Base-by-base conservation (phyloP, 2,329 filamentous ascomycete genomes). In the Apiospora rasikravindrae region DNA sequence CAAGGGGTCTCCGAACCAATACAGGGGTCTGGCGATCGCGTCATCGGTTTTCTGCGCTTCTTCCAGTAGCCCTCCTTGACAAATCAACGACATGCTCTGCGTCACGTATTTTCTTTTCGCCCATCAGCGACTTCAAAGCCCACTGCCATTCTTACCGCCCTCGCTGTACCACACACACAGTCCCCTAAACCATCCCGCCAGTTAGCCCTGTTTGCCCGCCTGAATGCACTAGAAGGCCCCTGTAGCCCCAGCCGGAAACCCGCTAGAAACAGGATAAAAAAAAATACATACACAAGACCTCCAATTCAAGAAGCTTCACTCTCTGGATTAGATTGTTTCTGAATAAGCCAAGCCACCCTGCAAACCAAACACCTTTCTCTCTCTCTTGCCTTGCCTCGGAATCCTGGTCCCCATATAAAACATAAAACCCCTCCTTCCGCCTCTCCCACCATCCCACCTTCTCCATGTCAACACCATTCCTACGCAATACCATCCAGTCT, bases 351-450 rank as follows among this genome's bases (percentile, higher is more conserved):
- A 67, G n/a, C n/a, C n/a, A 67, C 64, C 44, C n/a, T 26, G 24
- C 11, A 37, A 37, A 37, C 14, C 24, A 2, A 22, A 47, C 66
- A 26, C n/a, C 29, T 68, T 61, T 37, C 53, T 68, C n/a, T n/a
- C n/a, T n/a, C n/a, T n/a, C n/a, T n/a, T n/a, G n/a, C n/a, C n/a
- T n/a, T 68, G 14, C 40, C 45, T 47, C 66, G 40, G n/a, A 33
- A 26, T 47, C 24, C n/a, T 7, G 40, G 40, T 68, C 71, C 68
- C 70, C 71, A 33, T 69, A 71, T 53, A 70, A 69, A 40, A 61
- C 72, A 49, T 70, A 73, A 66, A 73, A 69, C 51, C 73, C 73
- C 69, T 71, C 73, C 57, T 73, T 66, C 64, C 73, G 70, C 67
- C 70, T 69, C n/a, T 69, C 67, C 26, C 37, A 69, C 29, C 53